These are phyloP conservation scores for Aeminium ludgeri DNA, from an alignment of 495 filamentous ascomycete genomes.

Conservation along the genomic window DNA sequence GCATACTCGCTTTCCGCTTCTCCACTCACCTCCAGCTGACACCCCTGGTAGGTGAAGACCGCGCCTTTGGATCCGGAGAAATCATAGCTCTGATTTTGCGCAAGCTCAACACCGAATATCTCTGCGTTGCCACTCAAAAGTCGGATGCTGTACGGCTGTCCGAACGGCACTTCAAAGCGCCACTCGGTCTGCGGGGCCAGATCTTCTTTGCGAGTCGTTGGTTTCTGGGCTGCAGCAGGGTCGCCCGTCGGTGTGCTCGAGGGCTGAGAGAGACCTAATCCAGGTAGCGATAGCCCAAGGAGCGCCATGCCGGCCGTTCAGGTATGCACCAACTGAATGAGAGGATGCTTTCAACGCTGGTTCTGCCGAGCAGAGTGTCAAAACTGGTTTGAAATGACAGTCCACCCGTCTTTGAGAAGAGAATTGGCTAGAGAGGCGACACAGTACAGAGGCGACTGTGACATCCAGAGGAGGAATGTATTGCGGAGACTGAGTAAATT, in stretches of 20 bases:
- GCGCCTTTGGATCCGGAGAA: conserved; percentile 73
- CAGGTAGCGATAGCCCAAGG: conserved; percentile 12
- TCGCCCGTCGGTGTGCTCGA: neutral
- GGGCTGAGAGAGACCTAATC: conserved; percentile 5
- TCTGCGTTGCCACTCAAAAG: conserved; percentile 74
- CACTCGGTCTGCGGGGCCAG: conserved; percentile 48
- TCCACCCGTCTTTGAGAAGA: no score
- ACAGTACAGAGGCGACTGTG: no score
- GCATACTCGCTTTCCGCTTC: conserved; percentile 53
- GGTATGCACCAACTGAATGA: no score
- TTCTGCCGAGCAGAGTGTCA: no score
- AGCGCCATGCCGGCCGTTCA: conserved; percentile 6
- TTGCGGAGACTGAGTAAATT: no score
- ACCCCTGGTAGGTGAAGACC: conserved; percentile 84
- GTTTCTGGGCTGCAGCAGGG: neutral
- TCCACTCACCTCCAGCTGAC: conserved; percentile 57
- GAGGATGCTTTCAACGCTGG: no score
- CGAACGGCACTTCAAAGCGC: conserved; percentile 75
- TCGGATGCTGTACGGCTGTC: conserved; percentile 27
- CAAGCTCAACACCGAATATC: conserved; percentile 90
- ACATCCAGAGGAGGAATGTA: no score
- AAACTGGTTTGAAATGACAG: no score
- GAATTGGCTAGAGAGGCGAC: no score
- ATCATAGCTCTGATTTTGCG: conserved; percentile 58
- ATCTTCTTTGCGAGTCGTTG: conserved; percentile 14